phyloP scores from a whole-genome alignment of 2,329 filamentous ascomycete species.

The Cladosporium sp. region DNA sequence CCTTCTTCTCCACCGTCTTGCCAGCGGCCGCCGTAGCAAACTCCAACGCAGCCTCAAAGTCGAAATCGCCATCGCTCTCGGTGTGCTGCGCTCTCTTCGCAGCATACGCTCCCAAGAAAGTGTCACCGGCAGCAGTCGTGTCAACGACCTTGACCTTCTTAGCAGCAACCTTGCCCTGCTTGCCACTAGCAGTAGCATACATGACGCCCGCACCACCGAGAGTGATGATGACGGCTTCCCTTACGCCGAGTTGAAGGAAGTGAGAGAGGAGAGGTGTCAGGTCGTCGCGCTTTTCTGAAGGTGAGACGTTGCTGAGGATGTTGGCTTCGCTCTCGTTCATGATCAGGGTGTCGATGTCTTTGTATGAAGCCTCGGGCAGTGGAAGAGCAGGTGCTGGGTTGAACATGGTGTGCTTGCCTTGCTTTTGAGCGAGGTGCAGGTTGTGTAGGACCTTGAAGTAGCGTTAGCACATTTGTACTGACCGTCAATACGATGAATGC shows the following conservation, averaged over 20 bases:
- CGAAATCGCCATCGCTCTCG: conserved; percentile 32
- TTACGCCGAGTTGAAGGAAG: conserved; percentile 71
- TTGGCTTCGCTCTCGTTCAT: conserved; percentile 90
- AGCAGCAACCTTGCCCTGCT: conserved; percentile 46
- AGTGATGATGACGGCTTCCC: conserved; percentile 80
- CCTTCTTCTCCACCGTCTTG: conserved; percentile 65
- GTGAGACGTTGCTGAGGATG: conserved; percentile 54
- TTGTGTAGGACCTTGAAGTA: conserved; percentile 36
- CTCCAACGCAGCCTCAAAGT: conserved; percentile 59
- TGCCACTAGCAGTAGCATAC: conserved; percentile 32
- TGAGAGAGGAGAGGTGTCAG: conserved; percentile 42
- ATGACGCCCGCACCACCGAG: conserved; percentile 61
- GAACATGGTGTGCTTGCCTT: conserved; percentile 62
- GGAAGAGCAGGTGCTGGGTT: conserved; percentile 76
- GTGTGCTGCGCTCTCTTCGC: conserved; percentile 43
- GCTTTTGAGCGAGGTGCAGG: conserved; percentile 32
- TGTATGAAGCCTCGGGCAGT: conserved; percentile 68
- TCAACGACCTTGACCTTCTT: conserved; percentile 79
- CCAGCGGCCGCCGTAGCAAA: conserved; percentile 65
- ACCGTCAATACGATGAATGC: neutral
- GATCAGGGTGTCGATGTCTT: conserved; percentile 73
- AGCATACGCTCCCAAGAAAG: conserved; percentile 87
- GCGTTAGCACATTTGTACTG: conserved; percentile 6
- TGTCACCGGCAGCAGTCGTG: conserved; percentile 92
- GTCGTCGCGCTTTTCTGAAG: conserved; percentile 41